phyloP scores from a whole-genome alignment of 495 filamentous ascomycete species.

The Trichoderma parareesei region DNA sequence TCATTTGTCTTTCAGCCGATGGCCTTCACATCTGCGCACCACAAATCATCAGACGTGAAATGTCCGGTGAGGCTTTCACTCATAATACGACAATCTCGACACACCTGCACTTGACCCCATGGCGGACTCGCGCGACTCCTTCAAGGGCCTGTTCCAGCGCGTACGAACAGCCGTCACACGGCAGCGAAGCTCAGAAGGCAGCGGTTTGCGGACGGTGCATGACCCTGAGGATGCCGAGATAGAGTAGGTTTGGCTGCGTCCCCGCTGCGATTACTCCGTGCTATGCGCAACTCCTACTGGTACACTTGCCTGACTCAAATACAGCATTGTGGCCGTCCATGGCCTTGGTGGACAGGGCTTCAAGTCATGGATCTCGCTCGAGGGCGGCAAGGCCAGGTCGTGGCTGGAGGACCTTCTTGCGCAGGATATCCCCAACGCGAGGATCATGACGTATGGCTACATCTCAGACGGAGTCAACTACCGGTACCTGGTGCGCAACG shows the following conservation, averaged over 20 bases:
- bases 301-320: conserved; percentile 39
- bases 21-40: not conserved
- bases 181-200: not conserved
- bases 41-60: not conserved
- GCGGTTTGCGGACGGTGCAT: not conserved
- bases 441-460: conserved; percentile 28
- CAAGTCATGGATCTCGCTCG: conserved; percentile 11
- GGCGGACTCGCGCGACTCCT: not conserved
- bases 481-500: conserved; percentile 13
- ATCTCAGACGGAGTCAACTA: conserved; percentile 13
- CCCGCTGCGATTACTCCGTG: no score
- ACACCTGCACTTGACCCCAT: not conserved
- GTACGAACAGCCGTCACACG: not conserved
- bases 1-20: not conserved
- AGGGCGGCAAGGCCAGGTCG: conserved; percentile 12
- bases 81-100: not conserved
- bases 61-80: not conserved
- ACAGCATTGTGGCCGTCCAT: conserved; percentile 18
- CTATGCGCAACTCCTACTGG: conserved; percentile 15
- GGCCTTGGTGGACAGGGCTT: conserved; percentile 14
- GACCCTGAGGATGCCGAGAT: conserved; percentile 5
- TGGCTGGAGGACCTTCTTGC: conserved; percentile 29
- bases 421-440: conserved; percentile 20
- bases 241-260: not conserved
- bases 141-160: conserved; percentile 7